Evolutionary conservation across 2,329 filamentous ascomycete genomes (phyloP), one percentile per base, ranked within the genome.

Genomic region (Ophiostoma sp.): DNA sequence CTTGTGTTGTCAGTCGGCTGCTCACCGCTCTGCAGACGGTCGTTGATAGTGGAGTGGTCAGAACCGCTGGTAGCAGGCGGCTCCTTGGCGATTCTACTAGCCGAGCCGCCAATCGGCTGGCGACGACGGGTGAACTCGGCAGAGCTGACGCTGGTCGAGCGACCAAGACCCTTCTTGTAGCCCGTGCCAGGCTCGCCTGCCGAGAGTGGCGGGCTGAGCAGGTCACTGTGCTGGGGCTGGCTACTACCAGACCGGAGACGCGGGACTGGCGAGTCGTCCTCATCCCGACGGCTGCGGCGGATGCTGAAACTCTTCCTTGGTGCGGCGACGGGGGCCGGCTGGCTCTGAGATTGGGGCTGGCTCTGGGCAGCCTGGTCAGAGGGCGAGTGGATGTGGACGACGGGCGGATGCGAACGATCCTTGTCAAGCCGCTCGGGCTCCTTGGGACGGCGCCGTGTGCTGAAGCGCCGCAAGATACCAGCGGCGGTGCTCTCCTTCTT

Each of bases 261-360:
- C 74, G 81, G 82, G 8, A 74, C 70, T 74, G 81, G 87, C 78
- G 78, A 85, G 0, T 88, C 87, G 11, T 88, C 87, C 19, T 83
- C 83, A 22, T 89, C 87, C 64, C 87, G 86, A 45, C 89, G 84
- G 36, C 85, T 84, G 31, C 86, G 85, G 55, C 87, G 90, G 76
- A 98, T 93, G 79, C 94, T 97, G 81, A 98, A 97, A 80, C 94
- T 97, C 82, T 97, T 97, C 70, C 93, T 88, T 1, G 93, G 90
- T 0, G 89, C 87, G 22, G 86, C 84, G 2, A 87, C 84, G 2
- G 89, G 86, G 0, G 81, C 78, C 22, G 55, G 39, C 39, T 39
- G 72, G 22, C 15, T 17, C 15, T 50, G 50, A 42, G 8, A 1
- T 15, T 19, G 59, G 59, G 28, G 12, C 28, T 48, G 74, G 17